phyloP scores from a whole-genome alignment of 2,329 filamentous ascomycete genomes.

The Trichoderma semiorbis region DNA sequence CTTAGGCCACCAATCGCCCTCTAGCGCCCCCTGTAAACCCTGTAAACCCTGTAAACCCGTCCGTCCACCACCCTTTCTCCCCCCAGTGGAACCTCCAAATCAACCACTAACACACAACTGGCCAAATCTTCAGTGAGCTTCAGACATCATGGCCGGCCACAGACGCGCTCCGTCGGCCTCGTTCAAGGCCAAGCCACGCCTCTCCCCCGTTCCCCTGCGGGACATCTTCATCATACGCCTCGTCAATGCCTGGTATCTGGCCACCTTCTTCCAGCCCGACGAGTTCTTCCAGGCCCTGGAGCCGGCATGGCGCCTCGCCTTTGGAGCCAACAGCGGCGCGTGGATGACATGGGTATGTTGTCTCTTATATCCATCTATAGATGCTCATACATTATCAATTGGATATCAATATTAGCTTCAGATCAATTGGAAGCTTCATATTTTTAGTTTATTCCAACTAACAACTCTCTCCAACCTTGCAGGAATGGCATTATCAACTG shows the following conservation, averaged over 20 bases:
- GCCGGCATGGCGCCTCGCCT: conserved; percentile 86
- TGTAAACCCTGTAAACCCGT: not conserved
- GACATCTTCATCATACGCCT: conserved; percentile 63
- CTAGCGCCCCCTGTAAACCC: not conserved
- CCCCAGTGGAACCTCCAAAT: not conserved
- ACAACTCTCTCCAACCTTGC: conserved; percentile 19
- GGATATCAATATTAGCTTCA: not conserved
- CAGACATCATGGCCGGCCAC: conserved; percentile 5
- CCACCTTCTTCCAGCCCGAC: conserved; percentile 96
- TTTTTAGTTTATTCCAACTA: not conserved
- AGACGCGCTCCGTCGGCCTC: conserved; percentile 8
- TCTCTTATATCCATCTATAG: conserved; percentile 19
- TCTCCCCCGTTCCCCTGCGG: conserved; percentile 4
- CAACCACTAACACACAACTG: not conserved
- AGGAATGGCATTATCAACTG: conserved; percentile 92
- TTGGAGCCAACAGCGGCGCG: conserved; percentile 71
- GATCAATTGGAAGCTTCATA: not conserved
- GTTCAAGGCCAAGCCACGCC: conserved; percentile 11
- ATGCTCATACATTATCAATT: not conserved
- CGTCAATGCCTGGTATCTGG: conserved; percentile 71
- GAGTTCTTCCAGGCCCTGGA: conserved; percentile 96
- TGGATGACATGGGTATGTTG: conserved; percentile 91
- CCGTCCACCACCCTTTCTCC: not conserved
- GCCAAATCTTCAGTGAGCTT: not conserved
- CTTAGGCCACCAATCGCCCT: not conserved